Base-by-base conservation (phyloP, 345 rosid species). In the Sisymbrium altissimum region DNA sequence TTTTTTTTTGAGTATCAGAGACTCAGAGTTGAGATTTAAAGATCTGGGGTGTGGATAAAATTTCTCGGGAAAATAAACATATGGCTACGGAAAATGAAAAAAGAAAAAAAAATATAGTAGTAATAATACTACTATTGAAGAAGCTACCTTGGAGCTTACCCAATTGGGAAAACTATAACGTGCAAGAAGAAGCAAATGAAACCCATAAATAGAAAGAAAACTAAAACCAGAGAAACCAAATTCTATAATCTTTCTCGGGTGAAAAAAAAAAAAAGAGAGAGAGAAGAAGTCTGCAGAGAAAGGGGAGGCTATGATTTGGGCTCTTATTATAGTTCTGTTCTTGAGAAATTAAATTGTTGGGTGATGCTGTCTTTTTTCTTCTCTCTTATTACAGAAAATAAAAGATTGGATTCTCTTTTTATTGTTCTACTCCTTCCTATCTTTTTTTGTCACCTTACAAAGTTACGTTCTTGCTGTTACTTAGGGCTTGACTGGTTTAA, bases 31-130 rank as follows among this genome's bases (percentile, higher is more conserved):
- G 65, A 57, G 66, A 57, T 57, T 63, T 54, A 71, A 65, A 77
- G 72, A 77, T 71, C 72, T 71, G 57, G 57, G 54, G 64, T 39
- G 40, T 56, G 76, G 76, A 77, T 71, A 77, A 71, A 18, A 30
- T 77, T 68, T 71, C 56, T 71, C 41, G 76, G 81, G 81, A 66
- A 71, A 65, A 64, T 56, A 76, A 76, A 77, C 72, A 77, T 65
- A 57, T 45, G 76, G 66, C 45, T 53, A 27, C 25, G 5, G 32
- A 62, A 69, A 75, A 50, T 27, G 46, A 71, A 57, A n/a, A 23
- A 23, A 23, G 25, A 40, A 49, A 7, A 13, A 9, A 9, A 3
- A 49, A 43, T 30, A 29, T 36, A 52, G 25, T 25, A 52, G 25
- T 52, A 25, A 35, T 35, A 35, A 35, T 35, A 35, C 15, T 6